These are phyloP conservation scores for Zarea fungicola DNA, from an alignment of 2,329 filamentous ascomycete genomes.

Conservation along the genomic window DNA sequence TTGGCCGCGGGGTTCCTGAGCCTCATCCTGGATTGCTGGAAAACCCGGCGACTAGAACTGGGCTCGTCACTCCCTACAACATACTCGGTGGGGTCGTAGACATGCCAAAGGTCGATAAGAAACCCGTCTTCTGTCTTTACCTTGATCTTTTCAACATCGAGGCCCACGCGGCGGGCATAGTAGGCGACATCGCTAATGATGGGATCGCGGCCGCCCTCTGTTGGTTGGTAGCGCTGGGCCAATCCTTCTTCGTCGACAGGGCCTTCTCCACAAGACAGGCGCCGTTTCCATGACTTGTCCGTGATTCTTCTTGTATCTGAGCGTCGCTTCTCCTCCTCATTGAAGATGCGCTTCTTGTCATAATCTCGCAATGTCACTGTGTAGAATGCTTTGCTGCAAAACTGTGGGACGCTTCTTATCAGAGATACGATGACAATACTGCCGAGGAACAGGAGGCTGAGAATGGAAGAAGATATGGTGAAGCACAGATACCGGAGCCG, in stretches of 20 bases:
- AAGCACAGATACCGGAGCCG: slow-evolving; percentile 62
- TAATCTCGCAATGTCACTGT: slow-evolving; percentile 55
- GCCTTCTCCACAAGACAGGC: slow-evolving; percentile 27
- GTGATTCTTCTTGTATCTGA: slow-evolving; percentile 50
- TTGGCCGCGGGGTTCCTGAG: slow-evolving; percentile 34
- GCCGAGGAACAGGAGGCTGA: slow-evolving; percentile 72
- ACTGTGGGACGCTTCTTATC: slow-evolving; percentile 57
- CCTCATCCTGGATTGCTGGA: slow-evolving; percentile 39
- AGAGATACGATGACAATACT: slow-evolving; percentile 71
- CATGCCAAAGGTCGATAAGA: slow-evolving; percentile 81
- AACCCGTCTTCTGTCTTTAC: slow-evolving; percentile 95
- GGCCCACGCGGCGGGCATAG: slow-evolving; percentile 80
- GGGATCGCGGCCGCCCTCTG: slow-evolving; percentile 75
- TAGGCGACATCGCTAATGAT: slow-evolving; percentile 75
- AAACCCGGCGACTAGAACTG: slow-evolving; percentile 54
- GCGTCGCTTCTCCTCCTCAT: slow-evolving; percentile 63
- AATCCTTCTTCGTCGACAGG: slow-evolving; percentile 37
- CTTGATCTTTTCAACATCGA: slow-evolving; percentile 76
- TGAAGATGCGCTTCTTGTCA: slow-evolving; percentile 59
- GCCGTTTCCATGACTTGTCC: slow-evolving; percentile 57
- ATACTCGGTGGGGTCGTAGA: slow-evolving; percentile 78
- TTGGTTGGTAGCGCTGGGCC: slow-evolving; percentile 59
- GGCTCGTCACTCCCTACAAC: slow-evolving; percentile 43
- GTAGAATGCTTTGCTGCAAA: slow-evolving; percentile 43
- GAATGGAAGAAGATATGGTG: slow-evolving; percentile 62